Conservation (phyloP, 140 eudicot species). For the Cichorium intybus region DNA sequence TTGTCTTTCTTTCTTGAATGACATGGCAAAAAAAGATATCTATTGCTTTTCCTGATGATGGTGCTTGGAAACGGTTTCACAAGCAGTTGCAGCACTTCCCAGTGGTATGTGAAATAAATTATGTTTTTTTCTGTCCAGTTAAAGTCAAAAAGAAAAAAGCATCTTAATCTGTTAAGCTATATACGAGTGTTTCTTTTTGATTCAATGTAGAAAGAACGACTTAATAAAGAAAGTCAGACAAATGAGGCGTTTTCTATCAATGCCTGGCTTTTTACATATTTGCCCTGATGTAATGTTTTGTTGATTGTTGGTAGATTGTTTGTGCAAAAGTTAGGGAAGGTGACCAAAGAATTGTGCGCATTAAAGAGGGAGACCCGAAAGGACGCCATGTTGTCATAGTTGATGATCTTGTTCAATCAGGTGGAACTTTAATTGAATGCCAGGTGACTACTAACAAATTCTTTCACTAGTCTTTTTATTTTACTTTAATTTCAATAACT, state of each 20-base stretch:
- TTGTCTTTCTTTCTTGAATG: constrained; percentile 3
- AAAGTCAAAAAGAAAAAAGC: too few species aligned
- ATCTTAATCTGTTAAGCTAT: too few species aligned
- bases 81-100: constrained; percentile 99
- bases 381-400: constrained; percentile 99
- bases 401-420: constrained; percentile 98
- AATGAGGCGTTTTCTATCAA: too few species aligned
- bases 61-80: constrained; percentile 99
- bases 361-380: constrained; percentile 95
- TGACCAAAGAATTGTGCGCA: constrained; percentile 86
- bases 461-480: too few species aligned
- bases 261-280: too few species aligned
- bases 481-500: too few species aligned
- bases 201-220: too few species aligned
- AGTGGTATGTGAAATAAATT: constrained; percentile 46
- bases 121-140: not conserved
- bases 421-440: constrained; percentile 92
- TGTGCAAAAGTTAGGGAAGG: constrained; percentile 99
- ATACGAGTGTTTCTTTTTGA: too few species aligned
- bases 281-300: constrained; percentile 9
- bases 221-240: too few species aligned
- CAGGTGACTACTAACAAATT: constrained; percentile 55
- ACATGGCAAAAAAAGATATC: constrained; percentile 53
- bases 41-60: constrained; percentile 98
- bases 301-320: constrained; percentile 51